A percentile compares a stretch with the other conserved stretches of the same genome.
Evolutionary conservation across 345 rosid genomes (phyloP).

Genomic region (Brassica carinata): DNA sequence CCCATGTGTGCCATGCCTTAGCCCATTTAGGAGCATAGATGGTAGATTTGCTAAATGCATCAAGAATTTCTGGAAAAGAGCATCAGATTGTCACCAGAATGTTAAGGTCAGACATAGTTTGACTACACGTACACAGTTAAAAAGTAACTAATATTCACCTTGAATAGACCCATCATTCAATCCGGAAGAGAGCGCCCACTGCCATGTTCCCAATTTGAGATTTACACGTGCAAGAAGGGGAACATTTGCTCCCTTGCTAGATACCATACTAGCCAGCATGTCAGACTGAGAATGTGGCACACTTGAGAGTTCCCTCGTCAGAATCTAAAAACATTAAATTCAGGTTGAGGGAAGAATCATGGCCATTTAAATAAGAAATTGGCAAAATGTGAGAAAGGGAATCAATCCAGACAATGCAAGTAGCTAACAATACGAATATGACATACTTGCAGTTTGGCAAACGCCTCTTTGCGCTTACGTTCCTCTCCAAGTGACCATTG

Average conservation of each 20-base stretch:
- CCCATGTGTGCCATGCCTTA: constrained; percentile 99
- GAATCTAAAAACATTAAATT: constrained; percentile 48
- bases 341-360: constrained; percentile 30
- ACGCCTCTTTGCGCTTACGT: constrained; percentile 87
- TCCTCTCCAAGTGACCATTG: constrained; percentile 99
- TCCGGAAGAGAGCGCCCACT: constrained; percentile 87
- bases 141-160: constrained; percentile 52
- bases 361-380: constrained; percentile 21
- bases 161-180: constrained; percentile 85
- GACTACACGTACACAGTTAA: constrained; percentile 17
- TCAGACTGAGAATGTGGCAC: constrained; percentile 56
- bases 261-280: constrained; percentile 48
- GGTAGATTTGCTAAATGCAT: constrained; percentile 76
- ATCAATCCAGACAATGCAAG: constrained; percentile 19
- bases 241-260: constrained; percentile 53
- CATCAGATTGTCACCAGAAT: constrained; percentile 10
- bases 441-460: constrained; percentile 77
- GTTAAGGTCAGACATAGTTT: constrained; percentile 30
- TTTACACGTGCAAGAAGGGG: constrained; percentile 88
- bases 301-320: constrained; percentile 74
- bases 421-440: constrained; percentile 13
- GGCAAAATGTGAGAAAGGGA: constrained; percentile 17
- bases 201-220: constrained; percentile 67
- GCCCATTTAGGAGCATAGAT: constrained; percentile 81
- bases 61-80: constrained; percentile 64